Evolutionary conservation across 208 protist species (phyloP).

Genomic region (Crithidia fasciculata): DNA sequence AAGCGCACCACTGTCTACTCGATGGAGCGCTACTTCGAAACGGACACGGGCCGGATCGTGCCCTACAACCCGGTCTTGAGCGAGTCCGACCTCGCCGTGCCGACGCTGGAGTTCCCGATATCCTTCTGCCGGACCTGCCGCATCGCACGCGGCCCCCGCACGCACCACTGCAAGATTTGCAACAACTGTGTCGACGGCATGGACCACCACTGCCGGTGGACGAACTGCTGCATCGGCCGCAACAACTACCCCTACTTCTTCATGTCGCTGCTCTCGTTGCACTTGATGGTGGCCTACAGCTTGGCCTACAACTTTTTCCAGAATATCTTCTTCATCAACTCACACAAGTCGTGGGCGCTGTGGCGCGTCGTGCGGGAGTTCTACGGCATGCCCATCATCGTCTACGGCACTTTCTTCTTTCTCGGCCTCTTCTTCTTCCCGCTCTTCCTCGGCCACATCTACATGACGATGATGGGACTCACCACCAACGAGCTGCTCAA

Average conservation of each 20-base stretch:
- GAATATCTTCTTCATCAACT: constrained; percentile 32
- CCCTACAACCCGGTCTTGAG: constrained; percentile 36
- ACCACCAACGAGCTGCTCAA: constrained; percentile 55
- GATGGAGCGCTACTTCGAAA: constrained; percentile 49
- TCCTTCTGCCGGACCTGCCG: constrained; percentile 57
- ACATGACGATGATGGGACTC: constrained; percentile 44
- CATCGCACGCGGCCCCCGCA: constrained; percentile 56
- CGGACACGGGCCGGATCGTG: constrained; percentile 36
- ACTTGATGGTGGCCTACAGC: constrained; percentile 46
- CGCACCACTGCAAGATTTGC: constrained; percentile 68
- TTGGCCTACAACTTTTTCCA: constrained; percentile 41
- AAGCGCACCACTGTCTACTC: constrained; percentile 33
- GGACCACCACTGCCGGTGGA: constrained; percentile 79
- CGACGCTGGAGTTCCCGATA: constrained; percentile 50
- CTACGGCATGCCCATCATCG: constrained; percentile 42
- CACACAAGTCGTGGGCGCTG: constrained; percentile 27
- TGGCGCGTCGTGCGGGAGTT: constrained; percentile 19
- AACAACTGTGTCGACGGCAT: constrained; percentile 65
- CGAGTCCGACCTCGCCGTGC: constrained; percentile 32
- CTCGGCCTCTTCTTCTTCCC: constrained; percentile 51
- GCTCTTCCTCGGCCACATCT: constrained; percentile 40
- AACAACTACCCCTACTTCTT: constrained; percentile 74
- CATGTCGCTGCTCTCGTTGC: constrained; percentile 35
- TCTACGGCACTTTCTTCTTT: constrained; percentile 43
- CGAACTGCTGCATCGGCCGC: constrained; percentile 61